These are phyloP conservation scores for Coemansia javaensis DNA, from an alignment of 192 early-diverging fungal species.

Conservation along the genomic window DNA sequence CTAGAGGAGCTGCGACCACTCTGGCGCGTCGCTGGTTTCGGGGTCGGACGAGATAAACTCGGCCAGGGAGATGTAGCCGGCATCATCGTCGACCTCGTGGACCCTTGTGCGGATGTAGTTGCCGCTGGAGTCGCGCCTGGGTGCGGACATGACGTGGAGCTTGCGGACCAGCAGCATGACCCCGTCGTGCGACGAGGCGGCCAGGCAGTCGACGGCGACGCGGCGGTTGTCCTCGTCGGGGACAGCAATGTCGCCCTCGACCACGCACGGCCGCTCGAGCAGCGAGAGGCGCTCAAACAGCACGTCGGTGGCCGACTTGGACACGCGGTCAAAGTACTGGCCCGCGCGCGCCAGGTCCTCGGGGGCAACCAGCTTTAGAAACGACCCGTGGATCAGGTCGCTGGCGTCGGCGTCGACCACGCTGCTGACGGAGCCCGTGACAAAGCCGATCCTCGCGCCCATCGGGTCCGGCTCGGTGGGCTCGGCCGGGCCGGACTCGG, in stretches of 20 bases:
- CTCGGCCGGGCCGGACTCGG: too few species aligned
- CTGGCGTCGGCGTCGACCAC: conserved; percentile 34
- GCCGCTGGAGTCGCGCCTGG: conserved; percentile 9
- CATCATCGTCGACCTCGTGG: too few species aligned
- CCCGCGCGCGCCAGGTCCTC: background rate
- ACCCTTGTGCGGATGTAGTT: conserved; percentile 2
- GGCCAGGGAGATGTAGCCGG: too few species aligned
- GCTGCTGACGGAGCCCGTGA: conserved; percentile 27
- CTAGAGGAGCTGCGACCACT: conserved; percentile 26
- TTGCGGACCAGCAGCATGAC: conserved; percentile 25
- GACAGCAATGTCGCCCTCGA: conserved; percentile 24
- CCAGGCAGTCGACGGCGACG: conserved; percentile 26
- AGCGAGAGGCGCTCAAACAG: conserved; percentile 29
- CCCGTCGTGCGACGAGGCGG: conserved; percentile 28
- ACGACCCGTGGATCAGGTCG: conserved; percentile 35
- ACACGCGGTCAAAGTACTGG: too few species aligned
- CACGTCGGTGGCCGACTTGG: conserved; percentile 21
- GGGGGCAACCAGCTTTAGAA: conserved; percentile 40
- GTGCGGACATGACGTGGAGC: conserved; percentile 7
- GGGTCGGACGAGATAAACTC: conserved; percentile 29
- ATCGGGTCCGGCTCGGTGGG: conserved; percentile 6
- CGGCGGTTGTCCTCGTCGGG: conserved; percentile 13
- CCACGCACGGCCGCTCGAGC: conserved; percentile 18
- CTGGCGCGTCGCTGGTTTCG: conserved; percentile 24
- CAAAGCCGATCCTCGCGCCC: conserved; percentile 27